Evolutionary conservation across 345 rosid genomes (phyloP).

Genomic region (Eucalyptus polyanthemos): DNA sequence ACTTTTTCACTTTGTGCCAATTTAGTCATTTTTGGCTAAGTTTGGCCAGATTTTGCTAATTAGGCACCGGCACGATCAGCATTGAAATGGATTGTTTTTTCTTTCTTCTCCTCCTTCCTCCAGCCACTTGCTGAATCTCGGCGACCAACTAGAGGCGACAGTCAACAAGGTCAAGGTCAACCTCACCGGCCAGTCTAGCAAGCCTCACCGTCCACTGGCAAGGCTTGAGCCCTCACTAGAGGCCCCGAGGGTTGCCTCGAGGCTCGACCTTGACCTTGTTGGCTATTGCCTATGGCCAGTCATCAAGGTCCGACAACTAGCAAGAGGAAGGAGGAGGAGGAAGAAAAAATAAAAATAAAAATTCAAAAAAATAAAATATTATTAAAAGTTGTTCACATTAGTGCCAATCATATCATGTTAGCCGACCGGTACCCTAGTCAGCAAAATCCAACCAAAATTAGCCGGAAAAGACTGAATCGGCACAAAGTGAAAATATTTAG

Average conservation of each 20-base stretch:
- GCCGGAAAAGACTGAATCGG: rapidly evolving
- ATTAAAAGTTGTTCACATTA: rapidly evolving
- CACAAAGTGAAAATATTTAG: too few species aligned
- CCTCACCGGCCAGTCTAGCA: rapidly evolving
- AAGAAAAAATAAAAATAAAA: too few species aligned
- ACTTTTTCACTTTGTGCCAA: too few species aligned
- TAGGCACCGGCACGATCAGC: rapidly evolving
- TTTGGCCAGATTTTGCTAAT: rapidly evolving
- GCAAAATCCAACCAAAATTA: too few species aligned
- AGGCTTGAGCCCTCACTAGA: too few species aligned
- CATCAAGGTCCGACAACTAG: rapidly evolving
- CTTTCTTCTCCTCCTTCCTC: too few species aligned
- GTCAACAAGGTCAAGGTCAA: rapidly evolving
- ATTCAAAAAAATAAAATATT: too few species aligned
- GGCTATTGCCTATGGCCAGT: too few species aligned
- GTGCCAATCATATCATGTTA: rapidly evolving
- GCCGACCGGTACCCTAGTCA: rapidly evolving
- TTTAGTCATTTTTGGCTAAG: rapidly evolving
- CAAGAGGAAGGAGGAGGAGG: too few species aligned
- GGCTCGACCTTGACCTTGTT: too few species aligned
- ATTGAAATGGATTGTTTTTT: rapidly evolving
- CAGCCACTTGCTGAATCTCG: rapidly evolving
- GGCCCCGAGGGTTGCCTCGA: too few species aligned
- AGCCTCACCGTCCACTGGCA: rapidly evolving
- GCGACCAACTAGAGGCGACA: rapidly evolving